Evolutionary conservation across 2,329 filamentous ascomycete species (phyloP), one percentile per base, ranked within the genome.

Genomic region (Cercospora beticola): DNA sequence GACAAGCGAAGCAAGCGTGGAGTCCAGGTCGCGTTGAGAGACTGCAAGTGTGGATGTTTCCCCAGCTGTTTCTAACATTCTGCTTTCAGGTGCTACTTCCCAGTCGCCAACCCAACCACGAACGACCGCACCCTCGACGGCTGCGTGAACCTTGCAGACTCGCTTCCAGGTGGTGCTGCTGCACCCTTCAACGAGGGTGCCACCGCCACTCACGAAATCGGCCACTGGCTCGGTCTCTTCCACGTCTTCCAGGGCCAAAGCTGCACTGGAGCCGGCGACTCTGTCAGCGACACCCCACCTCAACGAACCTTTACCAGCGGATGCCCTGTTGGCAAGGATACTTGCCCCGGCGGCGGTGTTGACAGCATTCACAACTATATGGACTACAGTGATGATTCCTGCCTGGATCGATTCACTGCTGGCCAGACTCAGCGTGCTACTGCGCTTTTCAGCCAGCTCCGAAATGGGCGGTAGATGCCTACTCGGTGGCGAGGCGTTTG

Each of bases 131-230:
- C 79, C 54, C 79, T 80, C 63, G 85, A 87, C 72, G 85, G 85
- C 16, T 87, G 85, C 76, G 85, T 84, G 70, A 78, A 86, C 54
- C 79, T 85, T 28, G 83, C 83, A 10, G 80, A 80, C 64, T 86
- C 83, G 5, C 84, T 87, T 82, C 84, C 85, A 6, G 81, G 80
- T 23, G 83, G 84, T 26, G 69, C 76, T 33, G 75, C 83, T 49
- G 71, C 76, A 16, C 81, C 81, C 16, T 87, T 85, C 76, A 79
- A 82, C 71, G 67, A 72, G 43, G 81, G 81, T 28, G 78, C 74
- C 71, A 82, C 80, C 1, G 80, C 80, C 5, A 79, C 80, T 7
- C 81, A 82, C 72, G 81, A 83, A 70, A 78, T 80, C 21, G 81
- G 81, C 6, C 81, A 82, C 70, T 82, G 80, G 80, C 62, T 82